Evolutionary conservation across 371 early-diverging fungal species (phyloP), one percentile per base, ranked within the genome.

Genomic region (Synchytrium microbalum): DNA sequence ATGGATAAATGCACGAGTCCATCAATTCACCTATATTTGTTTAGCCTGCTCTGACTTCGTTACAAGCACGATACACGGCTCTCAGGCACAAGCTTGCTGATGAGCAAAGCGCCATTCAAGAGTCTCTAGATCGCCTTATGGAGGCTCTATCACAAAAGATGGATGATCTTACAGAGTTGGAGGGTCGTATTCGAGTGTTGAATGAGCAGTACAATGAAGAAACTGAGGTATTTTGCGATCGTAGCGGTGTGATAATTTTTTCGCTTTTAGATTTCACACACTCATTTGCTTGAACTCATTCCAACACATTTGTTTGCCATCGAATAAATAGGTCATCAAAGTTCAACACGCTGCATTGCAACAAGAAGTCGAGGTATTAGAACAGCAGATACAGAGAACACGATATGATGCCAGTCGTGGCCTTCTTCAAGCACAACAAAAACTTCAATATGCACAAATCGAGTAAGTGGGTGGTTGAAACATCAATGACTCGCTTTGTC

Each of bases 191-290:
- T 10, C n/a, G 54, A 27, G 52, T 65, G 54, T 58, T 78, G 62
- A 72, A 69, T 25, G 68, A 73, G 0, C 72, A 68, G 52, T 77
- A 70, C 54, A 64, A 60, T 30, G 71, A 76, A 32, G 77, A 81
- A 53, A 77, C 75, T 60, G 77, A 81, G 68, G 78, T 78, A 63
- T 10, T 5, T n/a, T n/a, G n/a, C n/a, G n/a, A n/a, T n/a, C n/a
- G n/a, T n/a, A n/a, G n/a, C n/a, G n/a, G n/a, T n/a, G n/a, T n/a
- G n/a, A n/a, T n/a, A n/a, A n/a, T n/a, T n/a, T n/a, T n/a, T n/a
- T n/a, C n/a, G n/a, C n/a, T n/a, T n/a, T n/a, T n/a, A n/a, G n/a
- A n/a, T n/a, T n/a, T n/a, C n/a, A n/a, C n/a, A n/a, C n/a, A n/a
- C n/a, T n/a, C n/a, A n/a, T n/a, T n/a, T n/a, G n/a, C n/a, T n/a